Base-by-base conservation (phyloP, 768 basidiomycete genomes). In the Ramaria sp. region DNA sequence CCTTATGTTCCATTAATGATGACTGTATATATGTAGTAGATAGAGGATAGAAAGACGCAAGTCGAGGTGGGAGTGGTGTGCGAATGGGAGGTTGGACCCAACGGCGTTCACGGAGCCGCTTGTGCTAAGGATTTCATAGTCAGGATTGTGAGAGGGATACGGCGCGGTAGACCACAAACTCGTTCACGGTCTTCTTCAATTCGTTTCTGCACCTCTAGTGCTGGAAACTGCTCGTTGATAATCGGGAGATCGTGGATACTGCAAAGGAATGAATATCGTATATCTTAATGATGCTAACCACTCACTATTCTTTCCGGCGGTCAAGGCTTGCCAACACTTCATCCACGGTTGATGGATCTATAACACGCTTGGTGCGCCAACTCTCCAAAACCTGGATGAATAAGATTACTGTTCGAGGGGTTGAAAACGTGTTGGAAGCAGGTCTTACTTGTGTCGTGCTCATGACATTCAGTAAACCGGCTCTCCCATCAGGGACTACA, bases 141-240 rank as follows among this genome's bases (percentile, higher is more conserved):
- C 9, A 51, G 28, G 24, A 10, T 52, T 43, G 42, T 39, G n/a
- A 22, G 43, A 16, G 18, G 15, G 27, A 47, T 25, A 18, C 7
- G 28, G 34, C 44, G 34, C 5, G 22, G 30, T 36, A 30, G 30
- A 10, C 12, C 18, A 58, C 69, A 38, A 48, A 71, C 71, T 37
- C 93, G 79, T 62, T 94, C 92, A 1, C 91, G 75, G 65, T 94
- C 92, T 61, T 94, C 91, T 65, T 95, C 90, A 59, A 95, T 91
- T 12, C 90, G 83, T 56, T 85, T 82, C 63, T 89, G 77, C 27
- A 90, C 78, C 50, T 93, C 89, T n/a, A 42, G 25, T 5, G 50
- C 25, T 25, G 54, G 39, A 39, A 58, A 22, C 34, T 57, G n/a
- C 34, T 58, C 49, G 38, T 52, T 44, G 44, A 48, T 56, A 48